phyloP scores from a whole-genome alignment of 192 early-diverging fungal genomes.

The Backusella liffmaniae region DNA sequence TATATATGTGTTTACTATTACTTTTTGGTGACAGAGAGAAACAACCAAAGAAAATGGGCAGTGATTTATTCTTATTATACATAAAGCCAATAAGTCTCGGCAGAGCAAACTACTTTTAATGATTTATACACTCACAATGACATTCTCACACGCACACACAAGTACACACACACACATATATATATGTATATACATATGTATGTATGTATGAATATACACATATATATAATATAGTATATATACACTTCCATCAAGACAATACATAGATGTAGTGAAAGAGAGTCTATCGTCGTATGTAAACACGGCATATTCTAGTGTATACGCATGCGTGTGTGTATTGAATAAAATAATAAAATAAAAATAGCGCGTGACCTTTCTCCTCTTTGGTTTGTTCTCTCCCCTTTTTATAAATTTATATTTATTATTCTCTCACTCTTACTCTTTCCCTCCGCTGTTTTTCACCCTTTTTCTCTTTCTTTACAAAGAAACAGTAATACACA shows the following conservation, averaged over 20 bases:
- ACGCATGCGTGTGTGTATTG: background rate
- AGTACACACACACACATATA: background rate
- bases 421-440: background rate
- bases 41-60: background rate
- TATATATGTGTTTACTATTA: background rate
- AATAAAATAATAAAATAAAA: background rate
- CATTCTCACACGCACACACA: background rate
- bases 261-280: background rate
- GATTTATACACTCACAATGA: background rate
- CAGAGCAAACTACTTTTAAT: background rate
- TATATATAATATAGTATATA: background rate
- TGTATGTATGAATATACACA: background rate
- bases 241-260: background rate
- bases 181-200: background rate
- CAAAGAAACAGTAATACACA: background rate
- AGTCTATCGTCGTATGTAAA: background rate
- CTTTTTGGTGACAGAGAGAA: background rate
- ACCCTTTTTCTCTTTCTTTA: background rate
- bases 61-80: background rate
- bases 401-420: slow-evolving; percentile 7
- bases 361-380: slow-evolving; percentile 2
- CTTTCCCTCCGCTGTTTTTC: background rate
- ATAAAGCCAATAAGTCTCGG: background rate
- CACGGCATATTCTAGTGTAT: background rate
- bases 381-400: slow-evolving; percentile 7